Conservation (phyloP, 768 basidiomycete genomes). For the Suillus brevipes region DNA sequence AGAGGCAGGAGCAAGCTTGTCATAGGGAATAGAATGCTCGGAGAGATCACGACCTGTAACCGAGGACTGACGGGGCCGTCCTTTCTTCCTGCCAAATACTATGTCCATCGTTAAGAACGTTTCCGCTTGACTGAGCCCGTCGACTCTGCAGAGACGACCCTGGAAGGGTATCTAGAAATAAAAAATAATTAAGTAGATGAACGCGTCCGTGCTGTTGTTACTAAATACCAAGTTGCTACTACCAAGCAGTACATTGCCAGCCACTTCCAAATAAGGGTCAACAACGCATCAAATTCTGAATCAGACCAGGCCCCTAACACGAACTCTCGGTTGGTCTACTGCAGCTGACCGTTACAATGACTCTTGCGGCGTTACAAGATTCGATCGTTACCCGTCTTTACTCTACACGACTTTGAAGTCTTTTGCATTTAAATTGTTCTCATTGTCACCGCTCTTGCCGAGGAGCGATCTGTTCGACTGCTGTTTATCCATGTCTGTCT, state of each 20-base stretch:
- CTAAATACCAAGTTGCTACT: neutral
- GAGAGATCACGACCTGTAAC: slow-evolving; percentile 59
- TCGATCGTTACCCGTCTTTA: neutral
- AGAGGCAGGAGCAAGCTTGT: slow-evolving; percentile 56
- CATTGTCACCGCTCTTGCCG: neutral
- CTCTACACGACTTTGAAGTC: neutral
- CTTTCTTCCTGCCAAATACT: slow-evolving; percentile 66
- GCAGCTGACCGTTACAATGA: neutral
- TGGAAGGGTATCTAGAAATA: neutral
- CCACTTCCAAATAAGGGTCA: slow-evolving; percentile 5
- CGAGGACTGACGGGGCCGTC: slow-evolving; percentile 60
- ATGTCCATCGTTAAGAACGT: slow-evolving; percentile 50
- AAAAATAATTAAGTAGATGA: slow-evolving; percentile 7
- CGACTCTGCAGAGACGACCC: neutral
- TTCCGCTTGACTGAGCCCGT: neutral
- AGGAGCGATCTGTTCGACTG: neutral
- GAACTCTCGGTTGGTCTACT: no score
- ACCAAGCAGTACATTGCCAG: neutral
- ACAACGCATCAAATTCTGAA: neutral
- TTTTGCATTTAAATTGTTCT: neutral
- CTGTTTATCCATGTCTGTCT: neutral
- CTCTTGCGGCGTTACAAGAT: neutral
- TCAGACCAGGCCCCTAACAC: neutral
- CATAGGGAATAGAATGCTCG: slow-evolving; percentile 72
- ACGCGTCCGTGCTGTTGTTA: neutral